Evolutionary conservation across 2,329 filamentous ascomycete genomes (phyloP).

Genomic region (Pestalotiopsis fici): DNA sequence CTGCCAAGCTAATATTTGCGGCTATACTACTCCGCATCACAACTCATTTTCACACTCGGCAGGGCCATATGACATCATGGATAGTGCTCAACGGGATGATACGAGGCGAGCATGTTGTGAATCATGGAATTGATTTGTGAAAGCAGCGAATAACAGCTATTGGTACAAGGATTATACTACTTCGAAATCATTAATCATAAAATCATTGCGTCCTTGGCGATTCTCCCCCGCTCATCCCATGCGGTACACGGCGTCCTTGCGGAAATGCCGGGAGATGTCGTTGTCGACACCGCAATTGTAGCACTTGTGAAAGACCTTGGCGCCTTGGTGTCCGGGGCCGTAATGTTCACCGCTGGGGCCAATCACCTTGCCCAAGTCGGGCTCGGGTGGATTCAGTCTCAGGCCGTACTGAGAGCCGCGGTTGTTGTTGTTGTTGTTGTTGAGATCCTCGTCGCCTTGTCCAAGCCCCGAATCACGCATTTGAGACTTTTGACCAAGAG

Average conservation of each 20-base stretch:
- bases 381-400: background rate
- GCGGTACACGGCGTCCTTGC: slow-evolving; percentile 22
- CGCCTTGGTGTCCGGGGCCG: slow-evolving; percentile 19
- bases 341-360: slow-evolving; percentile 8
- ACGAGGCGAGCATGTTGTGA: background rate
- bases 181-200: background rate
- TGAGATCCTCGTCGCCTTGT: background rate
- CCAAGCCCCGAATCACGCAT: background rate
- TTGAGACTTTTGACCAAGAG: background rate
- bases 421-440: too few species aligned
- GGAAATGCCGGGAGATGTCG: slow-evolving; percentile 23
- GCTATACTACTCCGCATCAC: background rate
- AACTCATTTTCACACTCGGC: background rate
- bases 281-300: slow-evolving; percentile 20
- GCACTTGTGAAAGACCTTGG: slow-evolving; percentile 20
- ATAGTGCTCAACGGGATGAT: background rate
- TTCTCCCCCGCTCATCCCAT: slow-evolving; percentile 3
- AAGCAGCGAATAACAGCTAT: background rate
- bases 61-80: background rate
- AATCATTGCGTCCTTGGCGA: background rate
- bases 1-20: background rate
- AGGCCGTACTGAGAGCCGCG: background rate
- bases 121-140: background rate
- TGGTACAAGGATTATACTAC: background rate
- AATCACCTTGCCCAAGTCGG: background rate